Base-by-base conservation (phyloP, 2,329 filamentous ascomycete genomes). In the Lachnellula arida region DNA sequence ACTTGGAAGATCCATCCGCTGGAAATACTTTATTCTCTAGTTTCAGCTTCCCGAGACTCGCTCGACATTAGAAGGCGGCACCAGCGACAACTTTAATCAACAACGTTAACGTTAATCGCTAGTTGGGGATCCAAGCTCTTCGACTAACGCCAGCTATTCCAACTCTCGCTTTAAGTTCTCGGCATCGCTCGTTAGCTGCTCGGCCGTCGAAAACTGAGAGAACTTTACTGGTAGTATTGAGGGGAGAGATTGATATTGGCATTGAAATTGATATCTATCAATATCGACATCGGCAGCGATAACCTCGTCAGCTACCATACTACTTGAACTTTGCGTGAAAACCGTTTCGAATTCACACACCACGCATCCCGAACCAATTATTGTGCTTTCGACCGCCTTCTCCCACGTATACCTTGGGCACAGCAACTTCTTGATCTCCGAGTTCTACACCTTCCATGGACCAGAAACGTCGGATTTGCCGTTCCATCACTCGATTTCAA, bases 31-130 rank as follows among this genome's bases (percentile, higher is more conserved):
- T 62, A 53, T 65, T 56, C 57, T 60, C 39, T 57, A 64, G 66
- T 66, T 65, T 67, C 65, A 65, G 48, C 59, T 62, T 65, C 60
- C 67, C 67, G 67, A 68, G 57, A 68, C 65, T 60, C 59, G 55
- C 56, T 53, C 52, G 56, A 58, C 55, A 59, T 55, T 61, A 61
- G 52, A 60, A 46, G 42, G 56, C 64, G 59, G 58, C 57, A 60
- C 56, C 28, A 32, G 28, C 9, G 28, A 32, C 28, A 32, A 32
- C 28, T 32, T 32, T 32, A 32, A 32, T 32, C 28, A 32, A 32
- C 28, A 32, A 32, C 28, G 3, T 11, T 32, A 32, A 32, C 28
- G 28, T 63, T 59, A 53, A 49, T 57, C 28, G 46, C 50, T 62
- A 57, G 55, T 55, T 63, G 49, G 49, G 15, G 9, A 32, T 32